These are phyloP conservation scores for Echeveria elegans DNA, from an alignment of 164 flowering plant genomes.

Conservation along the genomic window DNA sequence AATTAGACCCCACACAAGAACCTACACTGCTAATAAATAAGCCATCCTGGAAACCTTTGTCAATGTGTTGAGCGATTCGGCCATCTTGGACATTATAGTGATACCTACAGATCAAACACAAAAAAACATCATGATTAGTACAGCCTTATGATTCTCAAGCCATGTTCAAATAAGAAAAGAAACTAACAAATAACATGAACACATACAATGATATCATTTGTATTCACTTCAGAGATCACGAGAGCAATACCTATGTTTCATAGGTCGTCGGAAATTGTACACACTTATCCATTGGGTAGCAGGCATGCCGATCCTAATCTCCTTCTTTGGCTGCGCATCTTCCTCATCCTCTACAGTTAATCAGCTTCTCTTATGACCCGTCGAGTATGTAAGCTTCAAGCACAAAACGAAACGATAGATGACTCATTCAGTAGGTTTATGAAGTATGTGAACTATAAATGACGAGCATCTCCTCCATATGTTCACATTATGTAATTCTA, in stretches of 20 bases:
- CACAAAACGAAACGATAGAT: too few species aligned
- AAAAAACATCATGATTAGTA: too few species aligned
- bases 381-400: neutral
- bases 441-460: neutral
- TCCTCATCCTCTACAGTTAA: constrained; percentile 38
- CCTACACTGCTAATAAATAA: constrained; percentile 76
- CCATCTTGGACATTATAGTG: constrained; percentile 86
- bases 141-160: too few species aligned
- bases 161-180: too few species aligned
- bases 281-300: constrained; percentile 94
- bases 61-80: constrained; percentile 68
- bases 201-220: too few species aligned
- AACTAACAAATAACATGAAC: too few species aligned
- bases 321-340: constrained; percentile 85
- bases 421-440: neutral
- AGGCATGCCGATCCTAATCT: constrained; percentile 73
- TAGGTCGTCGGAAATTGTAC: constrained; percentile 82
- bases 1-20: constrained; percentile 76
- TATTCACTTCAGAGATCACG: too few species aligned
- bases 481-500: neutral
- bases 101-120: constrained; percentile 55
- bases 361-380: neutral
- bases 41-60: constrained; percentile 87
- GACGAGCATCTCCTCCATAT: neutral
- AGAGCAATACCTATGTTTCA: constrained; percentile 79